Evolutionary conservation across 2,329 filamentous ascomycete species (phyloP).

Genomic region (Aspergillus sp.): DNA sequence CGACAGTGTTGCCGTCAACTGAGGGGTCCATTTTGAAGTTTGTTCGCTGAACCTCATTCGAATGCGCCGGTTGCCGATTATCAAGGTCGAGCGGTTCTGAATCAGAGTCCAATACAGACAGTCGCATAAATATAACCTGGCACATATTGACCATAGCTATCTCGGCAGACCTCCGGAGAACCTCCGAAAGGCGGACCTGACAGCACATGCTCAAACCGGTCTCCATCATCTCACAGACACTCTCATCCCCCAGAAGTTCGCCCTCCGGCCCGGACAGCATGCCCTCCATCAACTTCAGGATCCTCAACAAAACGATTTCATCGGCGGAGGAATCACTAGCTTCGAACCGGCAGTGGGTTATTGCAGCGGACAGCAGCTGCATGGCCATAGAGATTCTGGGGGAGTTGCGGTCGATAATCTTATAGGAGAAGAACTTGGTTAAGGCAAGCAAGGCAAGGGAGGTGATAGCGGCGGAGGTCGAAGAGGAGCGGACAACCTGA

Average conservation of each 20-base stretch:
- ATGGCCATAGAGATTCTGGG: constrained; percentile 89
- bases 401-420: constrained; percentile 79
- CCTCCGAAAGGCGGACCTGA: constrained; percentile 84
- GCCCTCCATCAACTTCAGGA: constrained; percentile 95
- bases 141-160: constrained; percentile 99
- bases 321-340: constrained; percentile 93
- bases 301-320: constrained; percentile 91
- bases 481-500: constrained; percentile 93
- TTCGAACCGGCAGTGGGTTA: constrained; percentile 97
- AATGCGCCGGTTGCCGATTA: constrained; percentile 59
- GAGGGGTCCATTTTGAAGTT: constrained; percentile 82
- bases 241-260: constrained; percentile 92
- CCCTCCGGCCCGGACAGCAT: constrained; percentile 95
- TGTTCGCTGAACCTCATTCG: constrained; percentile 64
- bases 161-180: constrained; percentile 86
- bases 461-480: constrained; percentile 93
- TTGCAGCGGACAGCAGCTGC: constrained; percentile 90
- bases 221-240: constrained; percentile 99
- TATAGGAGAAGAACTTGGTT: constrained; percentile 95
- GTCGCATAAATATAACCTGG: constrained; percentile 91
- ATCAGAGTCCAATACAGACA: constrained; percentile 76
- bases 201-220: constrained; percentile 96
- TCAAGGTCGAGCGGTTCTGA: constrained; percentile 68
- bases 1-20: constrained; percentile 64
- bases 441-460: constrained; percentile 90